These are phyloP conservation scores for Tulasnella sp. DNA, from an alignment of 768 basidiomycete species.

Conservation along the genomic window DNA sequence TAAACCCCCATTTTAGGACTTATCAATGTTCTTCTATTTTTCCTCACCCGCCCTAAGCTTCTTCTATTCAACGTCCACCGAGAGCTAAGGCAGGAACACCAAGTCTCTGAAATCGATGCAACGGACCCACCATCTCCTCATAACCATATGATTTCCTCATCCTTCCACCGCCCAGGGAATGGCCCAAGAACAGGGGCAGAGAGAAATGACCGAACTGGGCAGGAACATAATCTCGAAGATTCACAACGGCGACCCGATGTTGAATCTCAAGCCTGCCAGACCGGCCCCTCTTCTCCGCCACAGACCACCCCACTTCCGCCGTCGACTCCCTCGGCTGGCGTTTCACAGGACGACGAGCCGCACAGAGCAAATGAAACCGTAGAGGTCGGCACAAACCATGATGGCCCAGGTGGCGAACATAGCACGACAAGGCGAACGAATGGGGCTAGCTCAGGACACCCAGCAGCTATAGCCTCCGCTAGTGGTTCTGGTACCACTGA, in stretches of 20 bases:
- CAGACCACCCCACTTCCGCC: neutral
- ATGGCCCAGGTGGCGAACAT: neutral
- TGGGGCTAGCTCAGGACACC: neutral
- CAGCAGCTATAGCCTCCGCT: neutral
- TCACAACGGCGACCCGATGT: neutral
- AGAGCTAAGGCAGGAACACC: neutral
- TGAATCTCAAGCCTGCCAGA: neutral
- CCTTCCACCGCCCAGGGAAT: neutral
- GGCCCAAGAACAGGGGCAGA: neutral
- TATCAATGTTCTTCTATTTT: conserved; percentile 22
- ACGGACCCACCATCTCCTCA: neutral
- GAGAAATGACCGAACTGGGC: neutral
- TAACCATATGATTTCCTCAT: neutral
- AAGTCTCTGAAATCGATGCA: neutral
- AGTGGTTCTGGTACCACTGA: neutral
- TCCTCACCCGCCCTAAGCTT: conserved; percentile 22
- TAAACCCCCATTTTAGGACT: neutral
- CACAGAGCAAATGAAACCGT: neutral
- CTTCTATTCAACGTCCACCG: conserved; percentile 24
- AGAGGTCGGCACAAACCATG: neutral
- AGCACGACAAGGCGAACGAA: neutral
- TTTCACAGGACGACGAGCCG: neutral
- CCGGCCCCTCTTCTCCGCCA: neutral
- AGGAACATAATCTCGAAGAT: neutral
- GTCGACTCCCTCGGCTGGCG: neutral